These are phyloP conservation scores for Aspergillus cavernicola DNA, from an alignment of 495 filamentous ascomycete species.

Conservation along the genomic window DNA sequence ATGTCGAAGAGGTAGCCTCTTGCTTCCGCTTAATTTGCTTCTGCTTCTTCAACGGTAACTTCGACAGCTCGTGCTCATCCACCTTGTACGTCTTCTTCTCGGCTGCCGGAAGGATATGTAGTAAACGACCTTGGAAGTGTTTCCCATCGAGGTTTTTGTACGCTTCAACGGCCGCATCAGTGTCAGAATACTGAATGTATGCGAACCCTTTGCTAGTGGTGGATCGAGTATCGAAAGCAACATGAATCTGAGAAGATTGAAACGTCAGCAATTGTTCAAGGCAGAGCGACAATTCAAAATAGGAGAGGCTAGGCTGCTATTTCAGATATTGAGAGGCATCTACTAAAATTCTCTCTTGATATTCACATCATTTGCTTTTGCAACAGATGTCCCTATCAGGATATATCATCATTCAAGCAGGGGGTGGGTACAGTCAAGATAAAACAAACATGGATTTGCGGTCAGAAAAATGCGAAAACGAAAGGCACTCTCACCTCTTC, in stretches of 20 bases:
- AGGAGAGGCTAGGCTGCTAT: conserved; percentile 30
- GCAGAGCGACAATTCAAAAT: conserved; percentile 14
- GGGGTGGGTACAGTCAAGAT: conserved; percentile 1
- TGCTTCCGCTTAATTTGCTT: conserved; percentile 79
- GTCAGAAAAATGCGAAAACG: conserved; percentile 9
- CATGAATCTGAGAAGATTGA: conserved; percentile 66
- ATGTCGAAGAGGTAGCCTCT: conserved; percentile 68
- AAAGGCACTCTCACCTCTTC: conserved; percentile 72
- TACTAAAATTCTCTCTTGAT: conserved; percentile 71
- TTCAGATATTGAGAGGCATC: conserved; percentile 67
- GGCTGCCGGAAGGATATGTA: conserved; percentile 81
- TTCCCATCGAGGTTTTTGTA: conserved; percentile 71
- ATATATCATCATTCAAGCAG: conserved; percentile 72
- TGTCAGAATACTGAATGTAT: conserved; percentile 70
- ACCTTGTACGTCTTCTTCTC: conserved; percentile 76
- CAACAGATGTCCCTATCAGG: conserved; percentile 99
- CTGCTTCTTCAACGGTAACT: conserved; percentile 91
- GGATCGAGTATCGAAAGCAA: conserved; percentile 63
- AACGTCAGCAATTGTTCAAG: conserved; percentile 35
- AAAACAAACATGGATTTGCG: not conserved
- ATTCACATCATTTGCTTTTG: conserved; percentile 61
- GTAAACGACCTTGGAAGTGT: conserved; percentile 83
- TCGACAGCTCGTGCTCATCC: conserved; percentile 82
- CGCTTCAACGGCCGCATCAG: conserved; percentile 70
- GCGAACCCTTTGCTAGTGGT: conserved; percentile 81